Evolutionary conservation across 1,284 basidiomycete genomes (phyloP), one percentile per base, ranked within the genome.

Genomic region (Pyrrhoderma noxium): DNA sequence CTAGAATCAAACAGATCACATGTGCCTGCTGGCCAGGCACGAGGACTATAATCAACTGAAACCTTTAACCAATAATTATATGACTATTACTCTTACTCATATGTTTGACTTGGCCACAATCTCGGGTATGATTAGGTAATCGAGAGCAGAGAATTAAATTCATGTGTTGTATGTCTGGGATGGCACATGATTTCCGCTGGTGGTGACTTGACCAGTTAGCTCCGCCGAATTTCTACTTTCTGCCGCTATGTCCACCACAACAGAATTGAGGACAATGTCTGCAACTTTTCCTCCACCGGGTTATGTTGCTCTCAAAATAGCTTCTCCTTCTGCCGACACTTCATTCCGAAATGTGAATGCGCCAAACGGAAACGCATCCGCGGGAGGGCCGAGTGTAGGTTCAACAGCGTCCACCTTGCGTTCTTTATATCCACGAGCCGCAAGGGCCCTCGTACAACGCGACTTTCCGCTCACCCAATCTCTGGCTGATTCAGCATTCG

Each of bases 381-480:
- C 64, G 21, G 51, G 56, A n/a, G 27, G 27, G 5, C 56, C 52
- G 13, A 48, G 52, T 3, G 23, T 53, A 7, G 27, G 59, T 14
- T 53, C 59, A 2, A 53, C 62, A 42, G 59, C 58, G n/a, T 67
- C 71, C 11, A 78, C 79, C 14, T 68, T 89, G 27, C 76, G 81
- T 39, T 77, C 82, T 8, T 70, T 89, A 47, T 89, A 89, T 66
- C 74, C 76, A 59, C 79, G 83, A 50, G 87, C 87, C 23, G 80
- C 84, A 38, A 75, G 78, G 47, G 83, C 86, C 1, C 89, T 90
- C 60, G 73, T 89, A 19, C 80, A 80, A 54, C 80, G 82, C 51
- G 79, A 89, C 61, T 67, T 84, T 50, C 60, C 70, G 7, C 72
- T 85, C 41, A 82, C 86, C 0, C 68, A 82, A 54, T 73, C 79